A percentile compares a stretch with the other conserved stretches of the same genome.
These are phyloP conservation scores for Geosmithia flava DNA, from an alignment of 2,329 filamentous ascomycete genomes.

Conservation along the genomic window DNA sequence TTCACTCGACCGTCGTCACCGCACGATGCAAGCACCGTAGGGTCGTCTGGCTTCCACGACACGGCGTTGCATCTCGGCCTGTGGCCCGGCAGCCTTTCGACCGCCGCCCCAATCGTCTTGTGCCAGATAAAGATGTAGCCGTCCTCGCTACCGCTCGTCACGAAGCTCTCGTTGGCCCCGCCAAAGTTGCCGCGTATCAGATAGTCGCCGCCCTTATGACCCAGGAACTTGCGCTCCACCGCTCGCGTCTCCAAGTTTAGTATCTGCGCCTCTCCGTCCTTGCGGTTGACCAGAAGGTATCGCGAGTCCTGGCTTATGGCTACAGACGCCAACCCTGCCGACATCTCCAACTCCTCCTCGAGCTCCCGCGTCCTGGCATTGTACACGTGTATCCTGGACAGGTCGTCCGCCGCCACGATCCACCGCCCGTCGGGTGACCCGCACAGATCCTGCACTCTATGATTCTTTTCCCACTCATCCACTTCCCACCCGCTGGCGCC, in stretches of 20 bases:
- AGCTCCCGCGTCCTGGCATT: slow-evolving; percentile 64
- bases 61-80: slow-evolving; percentile 71
- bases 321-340: slow-evolving; percentile 63
- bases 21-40: slow-evolving; percentile 77
- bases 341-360: slow-evolving; percentile 56
- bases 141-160: slow-evolving; percentile 80
- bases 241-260: slow-evolving; percentile 64
- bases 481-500: slow-evolving; percentile 38
- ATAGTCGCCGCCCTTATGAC: slow-evolving; percentile 61
- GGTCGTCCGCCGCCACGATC: slow-evolving; percentile 65
- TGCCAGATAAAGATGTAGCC: slow-evolving; percentile 80
- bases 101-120: slow-evolving; percentile 62
- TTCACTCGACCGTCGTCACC: slow-evolving; percentile 78
- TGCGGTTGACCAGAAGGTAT: slow-evolving; percentile 71
- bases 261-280: slow-evolving; percentile 63
- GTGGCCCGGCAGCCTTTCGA: slow-evolving; percentile 70
- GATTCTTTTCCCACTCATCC: slow-evolving; percentile 54
- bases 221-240: slow-evolving; percentile 57
- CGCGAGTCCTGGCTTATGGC: slow-evolving; percentile 71
- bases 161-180: slow-evolving; percentile 83
- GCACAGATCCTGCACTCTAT: slow-evolving; percentile 75
- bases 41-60: slow-evolving; percentile 76
- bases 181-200: slow-evolving; percentile 79
- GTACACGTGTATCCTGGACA: slow-evolving; percentile 66
- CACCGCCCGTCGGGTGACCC: slow-evolving; percentile 69